phyloP scores from a whole-genome alignment of 225 moss, liverwort and hornwort genomes.

The Thuidium tamariscinum region DNA sequence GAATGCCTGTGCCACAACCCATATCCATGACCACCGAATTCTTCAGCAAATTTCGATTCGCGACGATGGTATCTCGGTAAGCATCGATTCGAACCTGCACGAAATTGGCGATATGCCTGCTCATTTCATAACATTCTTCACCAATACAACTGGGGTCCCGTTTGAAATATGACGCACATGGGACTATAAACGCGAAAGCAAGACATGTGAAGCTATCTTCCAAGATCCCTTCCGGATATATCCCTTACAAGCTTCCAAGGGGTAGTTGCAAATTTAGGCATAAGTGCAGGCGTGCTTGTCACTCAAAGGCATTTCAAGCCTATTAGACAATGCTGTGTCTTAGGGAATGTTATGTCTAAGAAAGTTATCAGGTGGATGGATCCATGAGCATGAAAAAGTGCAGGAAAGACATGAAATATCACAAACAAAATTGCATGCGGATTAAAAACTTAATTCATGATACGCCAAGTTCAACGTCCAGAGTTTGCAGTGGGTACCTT shows the following conservation, averaged over 20 bases:
- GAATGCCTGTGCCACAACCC: conserved; percentile 78
- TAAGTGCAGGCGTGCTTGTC: neutral
- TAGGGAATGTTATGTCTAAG: neutral
- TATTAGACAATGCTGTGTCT: neutral
- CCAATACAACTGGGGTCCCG: no score
- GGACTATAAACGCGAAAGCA: neutral
- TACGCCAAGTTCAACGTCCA: neutral
- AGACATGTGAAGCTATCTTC: neutral
- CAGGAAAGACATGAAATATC: neutral
- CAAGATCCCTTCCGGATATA: neutral
- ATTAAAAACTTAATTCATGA: neutral
- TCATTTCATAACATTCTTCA: neutral
- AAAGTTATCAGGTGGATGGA: neutral
- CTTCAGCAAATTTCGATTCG: conserved; percentile 59
- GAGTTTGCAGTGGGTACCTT: conserved; percentile 31
- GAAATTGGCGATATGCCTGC: neutral
- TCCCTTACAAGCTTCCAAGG: neutral
- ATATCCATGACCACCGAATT: conserved; percentile 75
- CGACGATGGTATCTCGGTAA: neutral
- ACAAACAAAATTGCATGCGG: neutral
- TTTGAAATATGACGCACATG: neutral
- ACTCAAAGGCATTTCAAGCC: neutral
- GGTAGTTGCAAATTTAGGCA: neutral
- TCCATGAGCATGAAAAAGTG: neutral
- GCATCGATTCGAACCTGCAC: neutral